Percentiles rank a stretch among this genome's conserved stretches.
phyloP scores from a whole-genome alignment of 257 asterid species.

The Linaria vulgaris region DNA sequence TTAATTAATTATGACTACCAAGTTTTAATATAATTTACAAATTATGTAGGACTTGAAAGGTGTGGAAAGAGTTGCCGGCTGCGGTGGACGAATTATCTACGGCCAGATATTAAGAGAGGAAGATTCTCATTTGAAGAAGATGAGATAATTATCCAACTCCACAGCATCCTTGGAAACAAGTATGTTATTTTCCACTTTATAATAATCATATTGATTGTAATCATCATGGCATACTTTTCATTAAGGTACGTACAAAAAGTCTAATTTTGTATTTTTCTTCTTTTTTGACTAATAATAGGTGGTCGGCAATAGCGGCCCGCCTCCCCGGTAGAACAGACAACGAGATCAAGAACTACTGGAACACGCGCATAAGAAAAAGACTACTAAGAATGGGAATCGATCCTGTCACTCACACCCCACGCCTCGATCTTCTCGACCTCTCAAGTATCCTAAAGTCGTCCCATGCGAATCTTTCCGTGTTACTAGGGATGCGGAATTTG shows the following conservation, averaged over 20 bases:
- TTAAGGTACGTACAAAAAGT: background rate
- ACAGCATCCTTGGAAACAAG: slow-evolving; percentile 83
- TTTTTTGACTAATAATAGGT: slow-evolving; percentile 31
- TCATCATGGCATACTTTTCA: too few species aligned
- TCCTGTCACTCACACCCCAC: slow-evolving; percentile 79
- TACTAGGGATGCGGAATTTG: slow-evolving; percentile 46
- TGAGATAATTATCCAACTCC: slow-evolving; percentile 75
- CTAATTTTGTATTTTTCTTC: background rate
- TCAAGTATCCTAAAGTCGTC: slow-evolving; percentile 42
- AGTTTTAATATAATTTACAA: background rate
- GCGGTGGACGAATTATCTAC: slow-evolving; percentile 85
- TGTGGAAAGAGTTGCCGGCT: slow-evolving; percentile 89
- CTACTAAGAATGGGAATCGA: slow-evolving; percentile 84
- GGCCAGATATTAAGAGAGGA: slow-evolving; percentile 81
- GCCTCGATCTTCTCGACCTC: slow-evolving; percentile 75
- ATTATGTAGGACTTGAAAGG: slow-evolving; percentile 60
- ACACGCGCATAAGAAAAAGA: slow-evolving; percentile 70
- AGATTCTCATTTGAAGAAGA: slow-evolving; percentile 79
- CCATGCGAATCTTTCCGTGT: slow-evolving; percentile 52
- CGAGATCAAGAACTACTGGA: slow-evolving; percentile 86
- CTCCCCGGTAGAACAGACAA: slow-evolving; percentile 87
- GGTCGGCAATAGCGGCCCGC: slow-evolving; percentile 85
- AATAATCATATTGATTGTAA: background rate
- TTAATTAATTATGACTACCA: background rate
- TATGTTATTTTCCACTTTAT: slow-evolving; percentile 25